Conservation (phyloP, 306 rosid genomes). For the Parietaria judaica region DNA sequence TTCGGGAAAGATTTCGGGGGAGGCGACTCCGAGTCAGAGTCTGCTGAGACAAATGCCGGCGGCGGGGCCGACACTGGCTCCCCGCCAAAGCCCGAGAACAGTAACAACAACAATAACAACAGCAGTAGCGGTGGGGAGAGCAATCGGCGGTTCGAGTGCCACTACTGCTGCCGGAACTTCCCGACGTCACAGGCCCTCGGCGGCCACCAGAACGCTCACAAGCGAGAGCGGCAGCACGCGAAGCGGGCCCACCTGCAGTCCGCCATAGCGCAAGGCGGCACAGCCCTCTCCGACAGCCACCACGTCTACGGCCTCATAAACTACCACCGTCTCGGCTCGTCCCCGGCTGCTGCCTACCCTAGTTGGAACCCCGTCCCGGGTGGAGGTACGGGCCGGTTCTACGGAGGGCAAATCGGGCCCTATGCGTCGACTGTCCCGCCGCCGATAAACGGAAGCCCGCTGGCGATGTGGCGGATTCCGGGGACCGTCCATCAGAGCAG, state of each 20-base stretch:
- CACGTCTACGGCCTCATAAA: slow-evolving; percentile 65
- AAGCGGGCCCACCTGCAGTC: slow-evolving; percentile 86
- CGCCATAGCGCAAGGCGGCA: slow-evolving; percentile 45
- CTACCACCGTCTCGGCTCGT: slow-evolving; percentile 46
- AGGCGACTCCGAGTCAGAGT: slow-evolving; percentile 23
- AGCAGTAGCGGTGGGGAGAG: slow-evolving; percentile 30
- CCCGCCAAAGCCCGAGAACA: slow-evolving; percentile 3
- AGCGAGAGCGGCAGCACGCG: slow-evolving; percentile 87
- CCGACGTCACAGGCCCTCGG: slow-evolving; percentile 94
- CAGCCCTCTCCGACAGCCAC: slow-evolving; percentile 44
- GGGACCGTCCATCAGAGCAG: slow-evolving; percentile 21
- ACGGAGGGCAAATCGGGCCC: slow-evolving; percentile 29
- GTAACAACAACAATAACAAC: slow-evolving; percentile 10
- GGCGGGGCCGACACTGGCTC: slow-evolving; percentile 20
- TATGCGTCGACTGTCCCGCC: slow-evolving; percentile 40
- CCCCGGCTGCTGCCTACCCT: slow-evolving; percentile 34
- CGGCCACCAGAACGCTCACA: slow-evolving; percentile 94
- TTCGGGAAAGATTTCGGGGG: slow-evolving; percentile 68
- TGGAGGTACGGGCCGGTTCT: slow-evolving; percentile 27
- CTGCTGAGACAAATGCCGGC: slow-evolving; percentile 21
- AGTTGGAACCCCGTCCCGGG: slow-evolving; percentile 30
- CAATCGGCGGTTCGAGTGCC: slow-evolving; percentile 81
- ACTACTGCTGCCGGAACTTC: slow-evolving; percentile 88
- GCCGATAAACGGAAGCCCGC: slow-evolving; percentile 66
- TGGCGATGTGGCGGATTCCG: slow-evolving; percentile 69